Conservation (phyloP, 2,329 filamentous ascomycete genomes). For the Penicillium brevicompactum region DNA sequence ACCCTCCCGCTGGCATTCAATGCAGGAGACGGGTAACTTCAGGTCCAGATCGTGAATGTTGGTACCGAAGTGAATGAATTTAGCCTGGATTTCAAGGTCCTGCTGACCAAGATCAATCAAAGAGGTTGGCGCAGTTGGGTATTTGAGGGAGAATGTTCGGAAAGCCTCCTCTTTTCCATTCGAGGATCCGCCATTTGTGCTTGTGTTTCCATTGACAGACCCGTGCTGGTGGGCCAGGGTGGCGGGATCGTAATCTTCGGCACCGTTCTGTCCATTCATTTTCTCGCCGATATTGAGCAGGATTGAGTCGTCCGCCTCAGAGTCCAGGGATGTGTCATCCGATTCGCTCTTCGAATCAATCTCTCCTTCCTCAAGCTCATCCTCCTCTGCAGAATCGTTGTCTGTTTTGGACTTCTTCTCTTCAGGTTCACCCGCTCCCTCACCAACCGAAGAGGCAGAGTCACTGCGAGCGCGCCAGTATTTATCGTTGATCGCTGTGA, state of each 20-base stretch:
- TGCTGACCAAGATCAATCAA: constrained; percentile 41
- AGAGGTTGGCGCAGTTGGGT: constrained; percentile 34
- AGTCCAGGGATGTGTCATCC: constrained; percentile 35
- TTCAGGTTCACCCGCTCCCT: constrained; percentile 1
- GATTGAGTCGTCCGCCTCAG: constrained; percentile 46
- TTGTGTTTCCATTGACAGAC: constrained; percentile 10
- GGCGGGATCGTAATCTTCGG: constrained; percentile 30
- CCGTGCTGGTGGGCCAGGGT: constrained; percentile 10
- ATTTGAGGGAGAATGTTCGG: constrained; percentile 35
- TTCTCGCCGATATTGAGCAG: constrained; percentile 43
- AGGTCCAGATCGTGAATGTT: constrained; percentile 43
- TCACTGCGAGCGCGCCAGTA: constrained; percentile 42
- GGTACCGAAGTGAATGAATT: constrained; percentile 43
- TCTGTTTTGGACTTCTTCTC: constrained; percentile 2
- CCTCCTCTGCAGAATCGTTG: background rate
- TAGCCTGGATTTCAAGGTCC: constrained; percentile 44
- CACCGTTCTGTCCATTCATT: constrained; percentile 9
- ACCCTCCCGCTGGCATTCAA: constrained; percentile 44
- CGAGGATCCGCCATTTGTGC: constrained; percentile 3
- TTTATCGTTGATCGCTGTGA: constrained; percentile 39
- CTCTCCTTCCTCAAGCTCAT: constrained; percentile 32
- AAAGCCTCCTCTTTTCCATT: constrained; percentile 37
- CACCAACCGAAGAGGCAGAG: constrained; percentile 28
- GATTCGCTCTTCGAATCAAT: constrained; percentile 33
- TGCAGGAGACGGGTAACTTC: constrained; percentile 44